Conservation (phyloP, 331 rosid species). For the Acacia concinna region DNA sequence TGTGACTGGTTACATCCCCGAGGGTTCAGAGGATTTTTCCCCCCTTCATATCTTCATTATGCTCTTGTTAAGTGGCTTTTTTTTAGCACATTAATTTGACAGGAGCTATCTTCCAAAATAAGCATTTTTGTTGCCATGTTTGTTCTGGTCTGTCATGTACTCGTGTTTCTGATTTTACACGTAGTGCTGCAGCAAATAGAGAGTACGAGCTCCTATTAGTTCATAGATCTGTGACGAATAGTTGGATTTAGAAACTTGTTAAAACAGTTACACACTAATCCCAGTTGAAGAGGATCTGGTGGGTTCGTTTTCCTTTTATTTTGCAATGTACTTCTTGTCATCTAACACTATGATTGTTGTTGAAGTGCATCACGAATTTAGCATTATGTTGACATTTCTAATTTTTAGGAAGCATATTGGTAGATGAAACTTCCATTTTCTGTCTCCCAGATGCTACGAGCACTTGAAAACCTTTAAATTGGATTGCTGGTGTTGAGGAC, state of each 20-base stretch:
- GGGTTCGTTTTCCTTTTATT: not conserved
- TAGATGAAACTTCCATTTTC: not conserved
- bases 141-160: not conserved
- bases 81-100: slow-evolving; percentile 1
- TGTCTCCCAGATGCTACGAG: not conserved
- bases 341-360: not conserved
- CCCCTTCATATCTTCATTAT: not conserved
- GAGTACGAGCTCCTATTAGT: no score
- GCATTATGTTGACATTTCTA: not conserved
- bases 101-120: not conserved
- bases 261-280: not conserved
- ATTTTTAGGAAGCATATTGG: not conserved
- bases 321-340: not conserved
- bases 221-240: not conserved
- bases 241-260: slow-evolving; percentile 8
- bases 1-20: not conserved
- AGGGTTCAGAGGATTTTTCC: slow-evolving; percentile 19
- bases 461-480: not conserved
- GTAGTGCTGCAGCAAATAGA: no score
- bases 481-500: not conserved
- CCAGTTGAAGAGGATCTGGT: not conserved
- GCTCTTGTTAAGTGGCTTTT: slow-evolving; percentile 13
- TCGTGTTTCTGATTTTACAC: slow-evolving; percentile 20
- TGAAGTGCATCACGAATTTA: not conserved
- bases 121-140: not conserved